Percentiles rank a stretch among this genome's conserved stretches.
These are phyloP conservation scores for Pseudogymnoascus sp. DNA, from an alignment of 2,329 filamentous ascomycete genomes.

Conservation along the genomic window DNA sequence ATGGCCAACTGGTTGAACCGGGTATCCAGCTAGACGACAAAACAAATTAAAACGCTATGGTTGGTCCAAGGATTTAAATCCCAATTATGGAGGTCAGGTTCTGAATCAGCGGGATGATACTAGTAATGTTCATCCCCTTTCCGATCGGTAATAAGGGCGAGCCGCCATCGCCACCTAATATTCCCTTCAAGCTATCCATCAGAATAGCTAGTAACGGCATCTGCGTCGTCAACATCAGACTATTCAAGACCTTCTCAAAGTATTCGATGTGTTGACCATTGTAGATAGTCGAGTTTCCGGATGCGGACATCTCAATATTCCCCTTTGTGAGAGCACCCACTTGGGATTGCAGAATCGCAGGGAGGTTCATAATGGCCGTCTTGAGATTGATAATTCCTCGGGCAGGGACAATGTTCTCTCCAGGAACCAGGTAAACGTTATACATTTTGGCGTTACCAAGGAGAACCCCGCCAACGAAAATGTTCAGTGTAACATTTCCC, in stretches of 20 bases:
- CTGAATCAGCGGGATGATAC: background rate
- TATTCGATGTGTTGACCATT: slow-evolving; percentile 39
- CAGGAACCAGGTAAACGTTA: slow-evolving; percentile 35
- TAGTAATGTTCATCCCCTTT: background rate
- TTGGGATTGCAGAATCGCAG: slow-evolving; percentile 34
- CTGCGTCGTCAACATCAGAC: background rate
- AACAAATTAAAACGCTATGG: background rate
- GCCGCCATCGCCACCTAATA: background rate
- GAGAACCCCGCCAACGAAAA: slow-evolving; percentile 34
- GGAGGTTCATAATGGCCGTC: slow-evolving; percentile 36
- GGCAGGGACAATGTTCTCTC: slow-evolving; percentile 37
- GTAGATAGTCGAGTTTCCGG: slow-evolving; percentile 36
- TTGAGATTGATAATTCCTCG: slow-evolving; percentile 37
- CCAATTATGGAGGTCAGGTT: background rate
- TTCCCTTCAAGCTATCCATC: background rate
- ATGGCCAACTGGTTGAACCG: background rate
- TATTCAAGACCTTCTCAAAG: slow-evolving; percentile 35
- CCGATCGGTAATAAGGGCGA: background rate
- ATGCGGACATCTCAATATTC: slow-evolving; percentile 35
- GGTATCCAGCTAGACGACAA: slow-evolving; percentile 1
- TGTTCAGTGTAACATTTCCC: slow-evolving; percentile 40
- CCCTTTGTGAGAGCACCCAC: slow-evolving; percentile 32
- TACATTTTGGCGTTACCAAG: slow-evolving; percentile 35
- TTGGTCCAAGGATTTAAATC: background rate
- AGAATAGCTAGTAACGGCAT: background rate